Percentiles rank a stretch among this genome's conserved stretches.
phyloP scores from a whole-genome alignment of 2,329 filamentous ascomycete species.

The Purpureocillium takamizusanense region DNA sequence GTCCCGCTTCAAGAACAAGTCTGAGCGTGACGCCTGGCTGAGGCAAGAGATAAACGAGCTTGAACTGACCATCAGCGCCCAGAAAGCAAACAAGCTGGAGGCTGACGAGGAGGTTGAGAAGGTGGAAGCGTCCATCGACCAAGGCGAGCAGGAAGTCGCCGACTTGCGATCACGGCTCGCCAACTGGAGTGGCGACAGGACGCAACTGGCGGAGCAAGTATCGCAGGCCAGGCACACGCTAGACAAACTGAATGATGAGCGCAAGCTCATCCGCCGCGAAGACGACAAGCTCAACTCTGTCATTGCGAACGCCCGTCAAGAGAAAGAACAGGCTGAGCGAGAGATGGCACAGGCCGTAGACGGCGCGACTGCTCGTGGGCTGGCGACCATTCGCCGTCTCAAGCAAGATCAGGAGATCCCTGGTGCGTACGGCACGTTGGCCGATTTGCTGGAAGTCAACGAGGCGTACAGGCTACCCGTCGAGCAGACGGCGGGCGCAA shows the following conservation, averaged over 20 bases:
- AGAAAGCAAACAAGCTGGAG: conserved; percentile 78
- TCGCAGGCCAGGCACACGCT: conserved; percentile 69
- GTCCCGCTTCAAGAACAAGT: conserved; percentile 79
- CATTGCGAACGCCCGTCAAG: conserved; percentile 64
- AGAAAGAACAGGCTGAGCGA: conserved; percentile 69
- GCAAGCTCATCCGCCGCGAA: conserved; percentile 80
- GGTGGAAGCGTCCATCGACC: conserved; percentile 61
- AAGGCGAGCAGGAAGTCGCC: conserved; percentile 64
- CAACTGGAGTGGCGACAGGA: conserved; percentile 67
- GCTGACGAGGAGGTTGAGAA: conserved; percentile 72
- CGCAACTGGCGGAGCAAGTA: conserved; percentile 63
- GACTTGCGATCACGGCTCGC: conserved; percentile 65
- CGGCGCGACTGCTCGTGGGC: conserved; percentile 72
- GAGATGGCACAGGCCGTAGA: conserved; percentile 82
- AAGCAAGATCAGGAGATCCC: conserved; percentile 71
- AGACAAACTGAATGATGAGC: conserved; percentile 74
- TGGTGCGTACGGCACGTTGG: conserved; percentile 85
- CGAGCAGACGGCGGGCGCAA: conserved; percentile 86
- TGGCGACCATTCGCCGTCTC: conserved; percentile 78
- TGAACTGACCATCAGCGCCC: conserved; percentile 63
- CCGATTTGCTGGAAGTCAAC: conserved; percentile 81
- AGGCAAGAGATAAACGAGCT: conserved; percentile 73
- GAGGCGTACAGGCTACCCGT: conserved; percentile 82
- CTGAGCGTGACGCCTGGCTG: conserved; percentile 78
- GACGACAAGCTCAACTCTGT: conserved; percentile 79